Base-by-base conservation (phyloP, 208 protist genomes). In the Acanthamoeba royreba region DNA sequence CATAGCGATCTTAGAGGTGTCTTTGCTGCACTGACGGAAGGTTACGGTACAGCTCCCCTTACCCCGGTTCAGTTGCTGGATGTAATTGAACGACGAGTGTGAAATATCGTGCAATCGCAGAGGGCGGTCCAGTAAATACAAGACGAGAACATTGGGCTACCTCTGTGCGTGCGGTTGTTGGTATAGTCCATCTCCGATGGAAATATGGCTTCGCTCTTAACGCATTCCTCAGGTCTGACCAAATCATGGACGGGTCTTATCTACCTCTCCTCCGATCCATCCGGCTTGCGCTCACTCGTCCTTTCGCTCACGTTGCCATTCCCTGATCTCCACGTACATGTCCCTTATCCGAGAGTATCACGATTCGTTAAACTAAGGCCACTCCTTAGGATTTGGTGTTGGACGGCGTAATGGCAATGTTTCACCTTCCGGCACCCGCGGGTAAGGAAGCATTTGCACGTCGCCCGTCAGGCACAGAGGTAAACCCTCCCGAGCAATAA, bases 221-320 rank as follows among this genome's bases (percentile, higher is more conserved):
- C 43, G 13, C 33, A 42, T 28, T 49, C 38, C 7, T 8, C 35
- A 89, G 53, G 46, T 35, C 22, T 66, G 31, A 28, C 22, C 52
- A 89, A 89, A 49, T 69, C 52, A 19, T 89, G 81, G 81, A 89
- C 81, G 38, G 81, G 81, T 0, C 49, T 89, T 8, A 89, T 89
- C 53, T 89, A 89, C 38, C 46, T 89, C 17, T 58, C 81, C 5
- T 66, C 47, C 2, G 81, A 89, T 11, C 81, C 46, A 3, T 58
- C 81, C 7, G 81, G 81, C 46, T 42, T 89, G 52, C 46, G 52
- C 22, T 66, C 47, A 19, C 81, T 89, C 38, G 81, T 89, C 17
- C 81, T 89, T 33, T 35, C 81, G n/a, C 81, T 89, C 35, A 66
- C 81, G 0, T 35, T 89, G 35, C 81, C 81, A 33, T 89, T 69